Base-by-base conservation (phyloP, 371 early-diverging fungal species). In the Mucor sp. region DNA sequence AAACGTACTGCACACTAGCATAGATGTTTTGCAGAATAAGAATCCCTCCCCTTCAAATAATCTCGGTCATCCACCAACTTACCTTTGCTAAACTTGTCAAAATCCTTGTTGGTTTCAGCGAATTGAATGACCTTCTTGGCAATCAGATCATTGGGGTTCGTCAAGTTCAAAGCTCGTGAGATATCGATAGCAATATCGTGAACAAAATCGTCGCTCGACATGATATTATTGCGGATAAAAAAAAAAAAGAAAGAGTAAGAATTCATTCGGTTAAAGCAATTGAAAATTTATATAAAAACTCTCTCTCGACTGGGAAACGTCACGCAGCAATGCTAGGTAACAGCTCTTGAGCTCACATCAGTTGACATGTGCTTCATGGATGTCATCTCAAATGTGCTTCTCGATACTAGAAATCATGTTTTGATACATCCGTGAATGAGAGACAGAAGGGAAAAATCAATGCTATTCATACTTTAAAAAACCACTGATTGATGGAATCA, bases 101-200 rank as follows among this genome's bases (percentile, higher is more conserved):
- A 81, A 60, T 80, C 82, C 58, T 75, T 75, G 56, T 88, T 80
- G 27, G 82, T 83, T 62, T 79, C 72, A 21, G 87, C 88, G 58
- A 86, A 80, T 65, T 86, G 88, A 65, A 88, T 82, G 43, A 88
- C 88, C 66, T 81, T 79, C 60, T 80, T 77, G 8, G 88, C 88
- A 32, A 88, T 77, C 23, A 82, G 62, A 65, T 88, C 87, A 37
- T 88, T 88, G 43, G 87, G 82, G 65, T 86, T 88, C 27, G 85
- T 74, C 11, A 85, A 72, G 61, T 88, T 86, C 6, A 88, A 74
- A 53, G 85, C 85, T 59, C 87, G 79, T 11, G 88, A 88, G 39
- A 88, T 74, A 59, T 88, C 84, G 33, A 86, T 80, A 12, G 89
- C 89, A 50, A 87, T 74, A 39, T 86, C 80, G 53, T 86, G 89